These are phyloP conservation scores for Leccinum variicolor DNA, from an alignment of 768 basidiomycete genomes.

Conservation along the genomic window DNA sequence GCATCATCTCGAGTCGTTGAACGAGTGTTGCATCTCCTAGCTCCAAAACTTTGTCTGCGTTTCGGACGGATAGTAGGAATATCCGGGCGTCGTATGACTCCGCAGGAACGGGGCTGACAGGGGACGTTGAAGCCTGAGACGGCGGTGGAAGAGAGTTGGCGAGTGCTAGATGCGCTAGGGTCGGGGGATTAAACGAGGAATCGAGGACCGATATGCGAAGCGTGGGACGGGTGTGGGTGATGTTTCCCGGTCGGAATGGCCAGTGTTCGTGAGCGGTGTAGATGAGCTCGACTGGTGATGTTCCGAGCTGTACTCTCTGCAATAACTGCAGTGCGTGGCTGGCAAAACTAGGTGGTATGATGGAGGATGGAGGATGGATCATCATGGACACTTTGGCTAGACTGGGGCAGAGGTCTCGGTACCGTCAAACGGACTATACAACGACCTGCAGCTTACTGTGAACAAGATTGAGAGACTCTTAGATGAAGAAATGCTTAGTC, in stretches of 20 bases:
- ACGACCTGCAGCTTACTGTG: constrained; percentile 1
- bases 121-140: background rate
- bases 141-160: constrained; percentile 42
- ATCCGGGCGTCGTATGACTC: constrained; percentile 66
- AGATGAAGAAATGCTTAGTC: constrained; percentile 25
- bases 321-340: constrained; percentile 18
- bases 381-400: background rate
- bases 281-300: constrained; percentile 54
- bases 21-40: constrained; percentile 66
- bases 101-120: background rate
- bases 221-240: constrained; percentile 8
- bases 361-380: constrained; percentile 3
- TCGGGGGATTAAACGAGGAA: constrained; percentile 93
- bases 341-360: constrained; percentile 17
- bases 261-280: constrained; percentile 59
- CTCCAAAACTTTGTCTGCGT: constrained; percentile 79
- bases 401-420: background rate
- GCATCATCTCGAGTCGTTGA: constrained; percentile 90
- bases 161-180: constrained; percentile 78
- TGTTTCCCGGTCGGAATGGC: constrained; percentile 47
- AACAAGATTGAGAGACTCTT: constrained; percentile 11
- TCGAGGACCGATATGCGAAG: constrained; percentile 76
- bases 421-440: background rate
- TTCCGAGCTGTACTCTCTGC: constrained; percentile 41
- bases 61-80: constrained; percentile 78